Percentiles rank a stretch among this genome's conserved stretches.
Evolutionary conservation across 106 monocot species (phyloP).

Genomic region (Dioscorea zingiberensis): DNA sequence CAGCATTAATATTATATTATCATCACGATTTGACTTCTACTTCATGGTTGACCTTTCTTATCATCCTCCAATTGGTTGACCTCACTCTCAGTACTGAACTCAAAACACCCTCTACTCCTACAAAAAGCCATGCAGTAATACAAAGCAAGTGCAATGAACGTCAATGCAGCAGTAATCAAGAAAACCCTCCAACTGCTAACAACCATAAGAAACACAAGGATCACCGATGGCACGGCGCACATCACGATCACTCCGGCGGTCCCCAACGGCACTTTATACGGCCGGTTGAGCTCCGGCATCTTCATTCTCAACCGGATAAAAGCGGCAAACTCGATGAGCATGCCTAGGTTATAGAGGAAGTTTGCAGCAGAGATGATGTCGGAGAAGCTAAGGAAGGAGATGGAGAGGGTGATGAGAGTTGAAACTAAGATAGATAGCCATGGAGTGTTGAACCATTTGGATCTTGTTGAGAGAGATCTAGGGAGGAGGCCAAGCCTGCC

Average conservation of each 20-base stretch:
- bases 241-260: slow-evolving; percentile 34
- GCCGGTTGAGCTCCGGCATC: slow-evolving; percentile 50
- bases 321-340: slow-evolving; percentile 78
- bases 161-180: slow-evolving; percentile 43
- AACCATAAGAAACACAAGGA: slow-evolving; percentile 56
- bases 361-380: slow-evolving; percentile 79
- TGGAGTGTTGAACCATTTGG: slow-evolving; percentile 66
- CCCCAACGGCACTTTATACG: slow-evolving; percentile 56
- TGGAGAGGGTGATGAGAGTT: slow-evolving; percentile 55
- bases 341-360: slow-evolving; percentile 80
- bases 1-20: too few relatives aligned
- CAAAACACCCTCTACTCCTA: slow-evolving; percentile 34
- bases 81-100: slow-evolving; percentile 21
- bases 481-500: slow-evolving; percentile 79
- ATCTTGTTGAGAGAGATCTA: slow-evolving; percentile 30
- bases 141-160: slow-evolving; percentile 26
- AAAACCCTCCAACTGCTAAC: slow-evolving; percentile 61
- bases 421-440: slow-evolving; percentile 65
- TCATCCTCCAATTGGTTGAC: too few relatives aligned
- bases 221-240: slow-evolving; percentile 59
- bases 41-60: too few relatives aligned
- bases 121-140: slow-evolving; percentile 47
- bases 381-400: slow-evolving; percentile 71
- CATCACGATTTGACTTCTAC: too few relatives aligned
- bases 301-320: slow-evolving; percentile 62